phyloP scores from a whole-genome alignment of 1,284 basidiomycete genomes.

The Sporisorium exsertum region DNA sequence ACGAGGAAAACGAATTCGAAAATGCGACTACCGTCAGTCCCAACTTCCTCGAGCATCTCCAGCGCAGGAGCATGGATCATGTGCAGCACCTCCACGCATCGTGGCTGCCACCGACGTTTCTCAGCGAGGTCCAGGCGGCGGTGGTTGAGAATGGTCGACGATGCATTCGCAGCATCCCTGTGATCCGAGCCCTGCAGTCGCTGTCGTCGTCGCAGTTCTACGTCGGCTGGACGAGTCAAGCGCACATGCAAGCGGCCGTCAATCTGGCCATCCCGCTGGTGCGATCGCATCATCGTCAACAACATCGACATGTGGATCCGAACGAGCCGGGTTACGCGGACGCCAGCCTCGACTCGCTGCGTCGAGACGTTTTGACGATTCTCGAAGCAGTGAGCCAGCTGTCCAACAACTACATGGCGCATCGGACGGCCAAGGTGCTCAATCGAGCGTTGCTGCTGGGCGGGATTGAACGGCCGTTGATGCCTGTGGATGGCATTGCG shows the following conservation, averaged over 20 bases:
- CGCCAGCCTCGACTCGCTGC: slow-evolving; percentile 9
- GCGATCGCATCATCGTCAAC: slow-evolving; percentile 18
- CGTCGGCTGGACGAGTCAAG: slow-evolving; percentile 24
- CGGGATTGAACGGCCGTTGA: slow-evolving; percentile 13
- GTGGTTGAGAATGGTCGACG: slow-evolving; percentile 14
- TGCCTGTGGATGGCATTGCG: not conserved
- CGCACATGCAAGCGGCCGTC: slow-evolving; percentile 24
- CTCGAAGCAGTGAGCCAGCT: slow-evolving; percentile 34
- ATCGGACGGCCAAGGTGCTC: slow-evolving; percentile 16
- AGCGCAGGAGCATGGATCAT: slow-evolving; percentile 22
- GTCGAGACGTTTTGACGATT: slow-evolving; percentile 23
- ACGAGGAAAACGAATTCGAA: slow-evolving; percentile 17
- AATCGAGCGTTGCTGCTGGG: slow-evolving; percentile 21
- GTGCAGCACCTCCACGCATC: slow-evolving; percentile 24
- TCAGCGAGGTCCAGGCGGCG: slow-evolving; percentile 25
- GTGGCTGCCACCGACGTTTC: slow-evolving; percentile 32
- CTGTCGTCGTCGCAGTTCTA: slow-evolving; percentile 31
- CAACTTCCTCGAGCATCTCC: slow-evolving; percentile 21
- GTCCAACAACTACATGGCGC: slow-evolving; percentile 19
- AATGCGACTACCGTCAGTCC: slow-evolving; percentile 2
- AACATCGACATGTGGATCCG: not conserved
- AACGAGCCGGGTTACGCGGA: not conserved
- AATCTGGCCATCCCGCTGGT: slow-evolving; percentile 37
- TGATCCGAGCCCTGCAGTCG: slow-evolving; percentile 29
- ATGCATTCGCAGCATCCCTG: slow-evolving; percentile 24